These are phyloP conservation scores for Crotalaria pallida DNA, from an alignment of 306 rosid genomes.

Conservation along the genomic window DNA sequence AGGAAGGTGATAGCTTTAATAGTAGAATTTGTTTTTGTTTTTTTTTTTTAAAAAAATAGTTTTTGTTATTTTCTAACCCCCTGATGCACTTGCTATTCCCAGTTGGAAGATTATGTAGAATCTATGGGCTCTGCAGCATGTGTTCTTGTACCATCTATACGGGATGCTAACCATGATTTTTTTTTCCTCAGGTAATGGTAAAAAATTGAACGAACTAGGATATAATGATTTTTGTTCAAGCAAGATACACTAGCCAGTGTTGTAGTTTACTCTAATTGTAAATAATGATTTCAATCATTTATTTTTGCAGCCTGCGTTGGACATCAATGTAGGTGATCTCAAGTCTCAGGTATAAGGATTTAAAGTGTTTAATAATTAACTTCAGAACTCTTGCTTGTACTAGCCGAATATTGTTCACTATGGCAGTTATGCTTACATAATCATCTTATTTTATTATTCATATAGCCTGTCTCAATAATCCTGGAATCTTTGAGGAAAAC, in stretches of 20 bases:
- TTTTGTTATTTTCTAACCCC: conserved; percentile 7
- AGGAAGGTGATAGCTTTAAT: conserved; percentile 52
- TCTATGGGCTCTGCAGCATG: conserved; percentile 60
- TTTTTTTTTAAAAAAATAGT: too few species aligned
- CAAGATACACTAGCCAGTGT: background rate
- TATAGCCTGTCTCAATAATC: conserved; percentile 72
- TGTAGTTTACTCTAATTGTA: background rate
- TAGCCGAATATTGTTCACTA: background rate
- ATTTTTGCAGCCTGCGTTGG: conserved; percentile 74
- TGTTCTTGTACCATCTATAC: conserved; percentile 69
- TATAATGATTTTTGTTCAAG: background rate
- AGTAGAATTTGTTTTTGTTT: background rate
- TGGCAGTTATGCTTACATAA: conserved; percentile 9
- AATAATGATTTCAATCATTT: conserved; percentile 18
- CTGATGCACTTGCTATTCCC: background rate
- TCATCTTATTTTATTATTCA: conserved; percentile 30
- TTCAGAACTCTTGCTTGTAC: conserved; percentile 3
- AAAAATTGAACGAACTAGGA: conserved; percentile 9
- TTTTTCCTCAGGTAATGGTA: conserved; percentile 84
- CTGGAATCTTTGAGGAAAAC: conserved; percentile 79
- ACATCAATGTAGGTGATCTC: conserved; percentile 51
- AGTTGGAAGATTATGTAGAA: conserved; percentile 77
- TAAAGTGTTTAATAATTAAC: conserved; percentile 1
- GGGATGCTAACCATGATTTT: conserved; percentile 85
- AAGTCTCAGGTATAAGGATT: conserved; percentile 61